These are phyloP conservation scores for Ceratocystis diversiconidia DNA, from an alignment of 2,329 filamentous ascomycete species.

Conservation along the genomic window DNA sequence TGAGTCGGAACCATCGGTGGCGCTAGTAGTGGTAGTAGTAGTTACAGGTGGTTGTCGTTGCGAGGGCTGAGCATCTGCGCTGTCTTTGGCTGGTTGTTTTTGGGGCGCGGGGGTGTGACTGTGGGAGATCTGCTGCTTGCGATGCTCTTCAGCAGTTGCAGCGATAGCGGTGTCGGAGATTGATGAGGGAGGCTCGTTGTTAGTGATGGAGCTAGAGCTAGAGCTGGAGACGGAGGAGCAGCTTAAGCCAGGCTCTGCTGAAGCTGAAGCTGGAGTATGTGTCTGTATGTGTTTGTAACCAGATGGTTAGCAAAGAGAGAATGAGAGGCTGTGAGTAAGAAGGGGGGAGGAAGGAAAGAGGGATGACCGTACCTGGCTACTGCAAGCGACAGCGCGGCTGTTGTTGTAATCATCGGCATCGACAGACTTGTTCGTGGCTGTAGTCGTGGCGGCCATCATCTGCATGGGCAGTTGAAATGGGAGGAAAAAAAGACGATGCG, in stretches of 20 bases:
- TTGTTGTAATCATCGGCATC: constrained; percentile 6
- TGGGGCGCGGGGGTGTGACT: too few relatives aligned
- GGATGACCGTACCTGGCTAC: constrained; percentile 13
- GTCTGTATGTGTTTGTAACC: too few relatives aligned
- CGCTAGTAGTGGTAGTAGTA: constrained; percentile 52
- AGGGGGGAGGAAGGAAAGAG: neutral
- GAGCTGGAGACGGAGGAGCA: neutral
- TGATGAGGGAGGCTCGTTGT: neutral
- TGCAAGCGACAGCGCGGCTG: constrained; percentile 13
- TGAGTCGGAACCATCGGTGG: constrained; percentile 63
- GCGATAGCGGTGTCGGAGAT: neutral
- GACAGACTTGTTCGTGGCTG: constrained; percentile 17
- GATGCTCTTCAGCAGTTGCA: neutral
- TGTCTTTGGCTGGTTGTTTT: too few relatives aligned
- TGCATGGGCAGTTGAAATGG: constrained; percentile 4
- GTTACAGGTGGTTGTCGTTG: neutral
- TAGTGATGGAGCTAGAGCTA: neutral
- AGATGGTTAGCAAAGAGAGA: neutral
- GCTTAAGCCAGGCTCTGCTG: neutral
- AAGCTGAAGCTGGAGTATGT: neutral
- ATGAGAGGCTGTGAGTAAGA: neutral
- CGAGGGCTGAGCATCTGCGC: constrained; percentile 21
- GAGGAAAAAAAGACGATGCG: neutral
- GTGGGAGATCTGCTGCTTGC: neutral
- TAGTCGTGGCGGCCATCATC: constrained; percentile 16